Conservation (phyloP, 306 rosid genomes). For the Castanea mollissima region DNA sequence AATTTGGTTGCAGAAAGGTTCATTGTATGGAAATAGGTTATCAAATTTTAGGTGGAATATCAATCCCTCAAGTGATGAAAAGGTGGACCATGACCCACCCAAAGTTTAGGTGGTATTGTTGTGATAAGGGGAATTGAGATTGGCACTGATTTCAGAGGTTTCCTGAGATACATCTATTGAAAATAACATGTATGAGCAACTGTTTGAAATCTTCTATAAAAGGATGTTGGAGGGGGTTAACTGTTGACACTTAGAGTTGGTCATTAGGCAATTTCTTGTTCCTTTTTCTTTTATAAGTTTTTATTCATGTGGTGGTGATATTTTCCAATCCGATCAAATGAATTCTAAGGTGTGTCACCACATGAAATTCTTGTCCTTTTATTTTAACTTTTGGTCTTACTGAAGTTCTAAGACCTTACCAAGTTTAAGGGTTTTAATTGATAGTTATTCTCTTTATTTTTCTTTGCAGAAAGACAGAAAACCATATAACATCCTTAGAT, state of each 20-base stretch:
- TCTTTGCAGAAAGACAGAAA: slow-evolving; percentile 40
- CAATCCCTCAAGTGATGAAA: neutral
- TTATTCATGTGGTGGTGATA: neutral
- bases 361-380: neutral
- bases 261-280: neutral
- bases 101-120: neutral
- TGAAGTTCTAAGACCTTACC: neutral
- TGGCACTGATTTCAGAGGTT: neutral
- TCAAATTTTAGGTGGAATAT: slow-evolving; percentile 25
- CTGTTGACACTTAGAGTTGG: neutral
- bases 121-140: neutral
- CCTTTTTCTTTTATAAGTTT: neutral
- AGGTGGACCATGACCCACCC: slow-evolving; percentile 7
- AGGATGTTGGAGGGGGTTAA: neutral
- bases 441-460: slow-evolving; percentile 20
- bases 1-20: slow-evolving; percentile 12
- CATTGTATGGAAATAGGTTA: slow-evolving; percentile 17
- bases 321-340: neutral
- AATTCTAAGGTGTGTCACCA: neutral
- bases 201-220: neutral
- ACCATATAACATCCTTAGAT: slow-evolving; percentile 17
- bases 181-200: neutral
- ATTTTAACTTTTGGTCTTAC: neutral
- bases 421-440: slow-evolving; percentile 19
- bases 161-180: neutral